phyloP scores from a whole-genome alignment of 208 protist species.

The Trypanosoma cruzi region DNA sequence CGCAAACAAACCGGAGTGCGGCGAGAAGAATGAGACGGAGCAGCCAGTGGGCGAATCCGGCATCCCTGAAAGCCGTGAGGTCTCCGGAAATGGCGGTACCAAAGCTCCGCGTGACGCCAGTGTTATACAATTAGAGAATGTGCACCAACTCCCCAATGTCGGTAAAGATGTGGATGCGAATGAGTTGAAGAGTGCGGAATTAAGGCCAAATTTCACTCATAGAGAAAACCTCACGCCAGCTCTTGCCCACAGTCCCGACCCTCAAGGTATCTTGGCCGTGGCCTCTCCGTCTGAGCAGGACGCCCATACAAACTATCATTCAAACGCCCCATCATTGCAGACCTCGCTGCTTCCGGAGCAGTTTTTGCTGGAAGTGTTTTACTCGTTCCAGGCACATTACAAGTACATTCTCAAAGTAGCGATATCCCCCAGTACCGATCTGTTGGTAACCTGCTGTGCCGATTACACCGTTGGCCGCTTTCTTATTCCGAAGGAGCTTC shows the following conservation, averaged over 20 bases:
- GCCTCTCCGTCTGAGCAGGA: neutral
- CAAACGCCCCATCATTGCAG: slow-evolving; percentile 2
- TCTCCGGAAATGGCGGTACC: neutral
- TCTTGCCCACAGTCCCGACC: neutral
- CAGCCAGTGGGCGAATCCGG: neutral
- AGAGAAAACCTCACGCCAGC: slow-evolving; percentile 9
- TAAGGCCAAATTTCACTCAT: neutral
- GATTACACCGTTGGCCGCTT: slow-evolving; percentile 86
- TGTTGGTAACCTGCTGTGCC: slow-evolving; percentile 81
- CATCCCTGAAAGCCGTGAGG: neutral
- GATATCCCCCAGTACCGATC: slow-evolving; percentile 64
- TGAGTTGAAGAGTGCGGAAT: neutral
- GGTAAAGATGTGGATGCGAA: slow-evolving; percentile 46
- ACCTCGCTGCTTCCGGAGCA: slow-evolving; percentile 34
- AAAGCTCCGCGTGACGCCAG: slow-evolving; percentile 13
- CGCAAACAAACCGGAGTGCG: neutral
- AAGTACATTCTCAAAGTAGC: slow-evolving; percentile 89
- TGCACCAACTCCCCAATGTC: slow-evolving; percentile 70
- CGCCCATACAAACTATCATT: neutral
- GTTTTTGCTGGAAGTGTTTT: slow-evolving; percentile 71
- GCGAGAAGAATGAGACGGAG: neutral
- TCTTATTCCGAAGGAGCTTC: slow-evolving; percentile 43
- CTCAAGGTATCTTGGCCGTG: neutral
- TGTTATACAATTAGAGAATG: slow-evolving; percentile 28
- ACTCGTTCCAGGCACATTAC: slow-evolving; percentile 83